Evolutionary conservation across 2,329 filamentous ascomycete genomes (phyloP).

Genomic region (Aspergillus sp.): DNA sequence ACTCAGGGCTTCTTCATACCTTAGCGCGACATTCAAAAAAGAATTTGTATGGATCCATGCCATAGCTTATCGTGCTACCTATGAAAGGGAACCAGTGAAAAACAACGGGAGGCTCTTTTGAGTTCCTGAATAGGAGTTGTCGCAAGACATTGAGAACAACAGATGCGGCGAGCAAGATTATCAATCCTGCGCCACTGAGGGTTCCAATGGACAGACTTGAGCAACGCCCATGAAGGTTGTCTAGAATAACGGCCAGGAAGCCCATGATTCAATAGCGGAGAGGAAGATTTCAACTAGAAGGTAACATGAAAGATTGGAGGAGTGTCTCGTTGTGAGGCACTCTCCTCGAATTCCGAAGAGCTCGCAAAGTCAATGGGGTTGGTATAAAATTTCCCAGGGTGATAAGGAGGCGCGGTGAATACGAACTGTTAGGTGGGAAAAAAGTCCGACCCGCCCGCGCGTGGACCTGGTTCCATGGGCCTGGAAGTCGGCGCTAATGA

Average conservation of each 20-base stretch:
- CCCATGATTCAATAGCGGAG: constrained; percentile 44
- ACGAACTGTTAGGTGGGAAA: too few relatives aligned
- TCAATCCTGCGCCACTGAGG: constrained; percentile 44
- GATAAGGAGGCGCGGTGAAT: too few relatives aligned
- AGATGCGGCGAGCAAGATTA: constrained; percentile 52
- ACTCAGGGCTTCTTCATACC: constrained; percentile 49
- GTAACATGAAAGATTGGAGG: neutral
- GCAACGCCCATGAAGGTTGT: constrained; percentile 47
- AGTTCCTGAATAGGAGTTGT: constrained; percentile 78
- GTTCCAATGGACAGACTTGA: constrained; percentile 47
- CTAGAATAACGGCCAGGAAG: constrained; percentile 49
- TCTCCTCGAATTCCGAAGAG: neutral
- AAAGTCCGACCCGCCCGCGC: too few relatives aligned
- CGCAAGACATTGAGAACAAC: constrained; percentile 76
- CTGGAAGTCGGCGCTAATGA: too few relatives aligned
- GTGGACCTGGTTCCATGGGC: too few relatives aligned
- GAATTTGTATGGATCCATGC: constrained; percentile 74
- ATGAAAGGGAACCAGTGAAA: constrained; percentile 70
- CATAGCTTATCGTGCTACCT: constrained; percentile 89
- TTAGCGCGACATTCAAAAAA: constrained; percentile 68
- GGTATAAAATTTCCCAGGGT: too few relatives aligned
- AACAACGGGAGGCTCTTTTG: constrained; percentile 70
- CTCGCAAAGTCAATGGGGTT: too few relatives aligned
- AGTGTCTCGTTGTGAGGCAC: constrained; percentile 13
- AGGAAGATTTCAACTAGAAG: neutral